phyloP scores from a whole-genome alignment of 129 eudicot species.

The Glebionis coronaria region DNA sequence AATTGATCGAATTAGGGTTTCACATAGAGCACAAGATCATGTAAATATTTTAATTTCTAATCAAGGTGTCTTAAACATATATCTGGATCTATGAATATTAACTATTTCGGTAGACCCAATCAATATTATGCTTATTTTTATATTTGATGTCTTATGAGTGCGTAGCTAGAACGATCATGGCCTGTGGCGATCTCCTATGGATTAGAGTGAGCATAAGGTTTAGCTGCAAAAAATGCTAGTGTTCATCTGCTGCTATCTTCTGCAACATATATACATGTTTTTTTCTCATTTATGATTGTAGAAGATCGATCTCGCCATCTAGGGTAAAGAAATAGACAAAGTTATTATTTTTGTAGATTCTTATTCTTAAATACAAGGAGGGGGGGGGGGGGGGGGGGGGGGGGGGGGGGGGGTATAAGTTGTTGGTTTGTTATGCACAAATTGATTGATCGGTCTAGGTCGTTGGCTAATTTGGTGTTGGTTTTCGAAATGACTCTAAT shows the following conservation, averaged over 20 bases:
- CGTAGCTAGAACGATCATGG: constrained; percentile 17
- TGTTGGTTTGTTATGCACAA: no score
- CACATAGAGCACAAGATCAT: background rate
- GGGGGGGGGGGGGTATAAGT: no score
- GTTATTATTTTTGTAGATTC: no score
- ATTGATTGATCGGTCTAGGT: no score
- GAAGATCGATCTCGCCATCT: no score
- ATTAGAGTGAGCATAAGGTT: background rate
- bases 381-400: no score
- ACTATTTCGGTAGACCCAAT: constrained; percentile 6
- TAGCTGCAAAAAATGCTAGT: background rate
- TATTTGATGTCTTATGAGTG: background rate
- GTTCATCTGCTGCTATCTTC: background rate
- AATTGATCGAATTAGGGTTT: constrained; percentile 20
- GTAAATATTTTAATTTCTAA: background rate
- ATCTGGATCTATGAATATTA: background rate
- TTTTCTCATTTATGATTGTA: background rate
- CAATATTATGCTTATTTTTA: background rate
- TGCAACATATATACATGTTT: background rate
- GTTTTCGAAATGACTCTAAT: no score
- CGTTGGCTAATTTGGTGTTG: no score
- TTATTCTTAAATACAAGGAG: no score
- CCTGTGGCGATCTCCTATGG: background rate
- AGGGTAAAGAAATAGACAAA: no score
- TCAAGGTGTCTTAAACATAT: background rate